A percentile compares a stretch with the other conserved stretches of the same genome.
phyloP scores from a whole-genome alignment of 768 basidiomycete species.

The Dioszegia hungarica region DNA sequence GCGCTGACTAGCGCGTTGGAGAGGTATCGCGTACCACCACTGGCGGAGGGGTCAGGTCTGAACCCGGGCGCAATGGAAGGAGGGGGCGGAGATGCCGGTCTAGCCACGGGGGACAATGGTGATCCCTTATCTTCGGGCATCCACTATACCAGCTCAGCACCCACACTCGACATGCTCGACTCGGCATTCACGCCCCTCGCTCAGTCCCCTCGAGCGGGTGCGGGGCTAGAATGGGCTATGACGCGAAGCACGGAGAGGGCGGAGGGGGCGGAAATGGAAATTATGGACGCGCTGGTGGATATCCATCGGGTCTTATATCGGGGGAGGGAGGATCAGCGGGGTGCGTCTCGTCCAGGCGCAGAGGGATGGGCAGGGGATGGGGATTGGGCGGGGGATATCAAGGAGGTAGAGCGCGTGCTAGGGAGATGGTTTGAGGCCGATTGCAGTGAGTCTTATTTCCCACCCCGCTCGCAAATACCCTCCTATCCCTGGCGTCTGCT shows the following conservation, averaged over 20 bases:
- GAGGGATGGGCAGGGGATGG: no score
- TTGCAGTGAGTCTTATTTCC: slow-evolving; percentile 25
- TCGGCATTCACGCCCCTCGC: not conserved
- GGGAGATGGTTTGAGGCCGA: slow-evolving; percentile 38
- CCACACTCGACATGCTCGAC: not conserved
- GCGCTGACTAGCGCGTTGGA: not conserved
- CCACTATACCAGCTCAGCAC: not conserved
- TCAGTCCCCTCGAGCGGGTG: no score
- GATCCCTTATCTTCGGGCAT: not conserved
- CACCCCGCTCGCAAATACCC: no score
- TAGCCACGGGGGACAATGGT: no score
- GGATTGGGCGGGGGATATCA: slow-evolving; percentile 8
- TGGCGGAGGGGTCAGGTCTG: no score
- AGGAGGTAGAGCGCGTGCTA: slow-evolving; percentile 20
- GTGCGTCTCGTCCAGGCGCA: no score
- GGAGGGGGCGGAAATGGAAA: not conserved
- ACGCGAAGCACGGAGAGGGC: not conserved
- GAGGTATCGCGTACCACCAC: slow-evolving; percentile 3
- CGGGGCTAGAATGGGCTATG: not conserved
- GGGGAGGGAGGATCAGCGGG: slow-evolving; percentile 24
- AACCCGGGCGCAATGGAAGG: no score
- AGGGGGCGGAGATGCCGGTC: no score
- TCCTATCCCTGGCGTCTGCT: no score
- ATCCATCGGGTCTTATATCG: slow-evolving; percentile 40
- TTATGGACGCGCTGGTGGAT: slow-evolving; percentile 37